Percentiles rank a stretch among this genome's conserved stretches.
phyloP scores from a whole-genome alignment of 2,329 filamentous ascomycete genomes.

The Calonectria pseudoturangicola region DNA sequence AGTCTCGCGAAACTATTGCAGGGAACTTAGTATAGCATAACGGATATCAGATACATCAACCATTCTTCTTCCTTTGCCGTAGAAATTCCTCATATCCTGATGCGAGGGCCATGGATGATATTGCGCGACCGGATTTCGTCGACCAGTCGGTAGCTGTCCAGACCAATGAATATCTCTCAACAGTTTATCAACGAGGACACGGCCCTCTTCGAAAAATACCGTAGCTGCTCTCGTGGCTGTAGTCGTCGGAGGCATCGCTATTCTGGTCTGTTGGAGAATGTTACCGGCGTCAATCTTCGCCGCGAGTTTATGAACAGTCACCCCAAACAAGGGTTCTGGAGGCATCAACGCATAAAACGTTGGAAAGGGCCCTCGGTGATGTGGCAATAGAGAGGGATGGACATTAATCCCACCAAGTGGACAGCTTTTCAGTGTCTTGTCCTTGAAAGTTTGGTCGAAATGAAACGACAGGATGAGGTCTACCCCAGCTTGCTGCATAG shows the following conservation, averaged over 20 bases:
- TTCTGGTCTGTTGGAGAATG: not conserved
- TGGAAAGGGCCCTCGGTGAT: not conserved
- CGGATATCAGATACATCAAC: not conserved
- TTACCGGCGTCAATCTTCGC: not conserved
- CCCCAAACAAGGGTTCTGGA: not conserved
- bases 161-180: not conserved
- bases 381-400: not conserved
- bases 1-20: not conserved
- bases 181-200: not conserved
- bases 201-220: not conserved
- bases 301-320: not conserved
- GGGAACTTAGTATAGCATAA: not conserved
- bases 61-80: not conserved
- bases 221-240: not conserved
- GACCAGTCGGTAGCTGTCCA: not conserved
- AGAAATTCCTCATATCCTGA: not conserved
- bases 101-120: not conserved
- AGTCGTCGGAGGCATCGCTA: not conserved
- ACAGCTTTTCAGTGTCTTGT: not conserved
- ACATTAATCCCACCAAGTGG: not conserved
- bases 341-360: not conserved
- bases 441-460: not conserved
- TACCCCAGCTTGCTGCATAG: not conserved
- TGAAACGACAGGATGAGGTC: not conserved
- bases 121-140: not conserved